Evolutionary conservation across 768 basidiomycete species (phyloP).

Genomic region (Mycena latifolia): DNA sequence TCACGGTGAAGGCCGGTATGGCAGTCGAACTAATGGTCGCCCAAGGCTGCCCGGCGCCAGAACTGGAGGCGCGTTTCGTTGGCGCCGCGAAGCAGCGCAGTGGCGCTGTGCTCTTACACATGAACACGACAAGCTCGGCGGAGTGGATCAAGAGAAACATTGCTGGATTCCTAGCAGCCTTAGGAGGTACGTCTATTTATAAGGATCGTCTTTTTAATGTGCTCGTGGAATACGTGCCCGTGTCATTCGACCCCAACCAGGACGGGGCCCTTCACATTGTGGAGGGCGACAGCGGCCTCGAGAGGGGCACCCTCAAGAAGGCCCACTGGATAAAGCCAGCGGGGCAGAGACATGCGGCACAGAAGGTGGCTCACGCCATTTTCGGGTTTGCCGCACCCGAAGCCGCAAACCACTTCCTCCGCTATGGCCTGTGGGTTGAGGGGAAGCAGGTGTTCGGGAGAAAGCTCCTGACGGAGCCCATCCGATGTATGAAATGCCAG

Average conservation of each 20-base stretch:
- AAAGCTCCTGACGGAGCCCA: conserved; percentile 34
- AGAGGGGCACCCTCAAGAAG: no score
- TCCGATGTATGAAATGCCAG: conserved; percentile 37
- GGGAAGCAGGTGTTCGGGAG: conserved; percentile 28
- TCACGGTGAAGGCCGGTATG: conserved; percentile 31
- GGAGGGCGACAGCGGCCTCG: conserved; percentile 32
- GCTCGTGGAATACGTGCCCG: conserved; percentile 40
- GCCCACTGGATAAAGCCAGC: conserved; percentile 44
- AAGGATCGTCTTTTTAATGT: conserved; percentile 22
- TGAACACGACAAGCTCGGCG: background rate
- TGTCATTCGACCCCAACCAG: conserved; percentile 27
- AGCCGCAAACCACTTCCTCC: conserved; percentile 33
- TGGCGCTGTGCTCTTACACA: conserved; percentile 20
- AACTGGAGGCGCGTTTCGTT: conserved; percentile 12
- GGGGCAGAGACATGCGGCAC: conserved; percentile 33
- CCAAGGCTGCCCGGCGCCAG: background rate
- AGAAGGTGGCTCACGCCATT: conserved; percentile 4
- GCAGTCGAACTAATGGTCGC: background rate
- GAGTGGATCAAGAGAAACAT: background rate
- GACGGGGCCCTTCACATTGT: conserved; percentile 3
- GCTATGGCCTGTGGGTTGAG: conserved; percentile 27
- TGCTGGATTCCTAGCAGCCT: conserved; percentile 17
- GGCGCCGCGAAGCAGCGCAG: conserved; percentile 28
- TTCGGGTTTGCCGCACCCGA: conserved; percentile 28
- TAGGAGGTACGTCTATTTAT: conserved; percentile 27